Evolutionary conservation across 306 rosid species (phyloP).

Genomic region (Gillenia trifoliata): DNA sequence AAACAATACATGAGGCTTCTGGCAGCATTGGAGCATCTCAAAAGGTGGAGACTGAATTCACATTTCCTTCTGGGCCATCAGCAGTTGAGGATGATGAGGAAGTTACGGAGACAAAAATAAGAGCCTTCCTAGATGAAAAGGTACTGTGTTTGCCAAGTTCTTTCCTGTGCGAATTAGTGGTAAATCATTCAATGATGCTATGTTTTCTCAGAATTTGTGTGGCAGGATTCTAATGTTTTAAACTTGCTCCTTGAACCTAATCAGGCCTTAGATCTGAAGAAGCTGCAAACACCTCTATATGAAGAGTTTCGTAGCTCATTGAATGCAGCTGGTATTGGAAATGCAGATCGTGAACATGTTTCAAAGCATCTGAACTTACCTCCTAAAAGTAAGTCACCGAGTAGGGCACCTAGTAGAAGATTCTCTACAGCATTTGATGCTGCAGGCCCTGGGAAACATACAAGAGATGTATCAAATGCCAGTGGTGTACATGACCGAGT

Average conservation of each 20-base stretch:
- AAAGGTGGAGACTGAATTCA: constrained; percentile 38
- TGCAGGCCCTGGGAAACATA: constrained; percentile 42
- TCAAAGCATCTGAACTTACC: constrained; percentile 40
- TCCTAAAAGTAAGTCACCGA: constrained; percentile 60
- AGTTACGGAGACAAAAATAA: constrained; percentile 78
- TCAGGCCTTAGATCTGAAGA: constrained; percentile 79
- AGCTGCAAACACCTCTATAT: constrained; percentile 80
- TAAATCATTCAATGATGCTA: background rate
- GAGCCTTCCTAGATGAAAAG: constrained; percentile 85
- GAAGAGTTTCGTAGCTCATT: constrained; percentile 68
- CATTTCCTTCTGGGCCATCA: constrained; percentile 54
- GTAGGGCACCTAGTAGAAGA: constrained; percentile 47
- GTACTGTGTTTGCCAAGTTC: constrained; percentile 23
- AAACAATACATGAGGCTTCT: constrained; percentile 31
- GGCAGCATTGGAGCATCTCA: constrained; percentile 28
- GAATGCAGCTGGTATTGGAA: constrained; percentile 45
- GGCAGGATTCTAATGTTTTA: background rate
- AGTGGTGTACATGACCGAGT: constrained; percentile 42
- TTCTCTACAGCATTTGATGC: constrained; percentile 44
- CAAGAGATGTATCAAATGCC: constrained; percentile 35
- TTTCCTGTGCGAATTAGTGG: background rate
- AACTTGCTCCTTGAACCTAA: constrained; percentile 24
- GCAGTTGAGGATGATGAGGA: constrained; percentile 82
- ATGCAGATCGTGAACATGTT: constrained; percentile 35
- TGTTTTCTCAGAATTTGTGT: background rate